Percentiles rank a stretch among this genome's conserved stretches.
Evolutionary conservation across 495 filamentous ascomycete genomes (phyloP).

Genomic region (Aspergillus wentii): DNA sequence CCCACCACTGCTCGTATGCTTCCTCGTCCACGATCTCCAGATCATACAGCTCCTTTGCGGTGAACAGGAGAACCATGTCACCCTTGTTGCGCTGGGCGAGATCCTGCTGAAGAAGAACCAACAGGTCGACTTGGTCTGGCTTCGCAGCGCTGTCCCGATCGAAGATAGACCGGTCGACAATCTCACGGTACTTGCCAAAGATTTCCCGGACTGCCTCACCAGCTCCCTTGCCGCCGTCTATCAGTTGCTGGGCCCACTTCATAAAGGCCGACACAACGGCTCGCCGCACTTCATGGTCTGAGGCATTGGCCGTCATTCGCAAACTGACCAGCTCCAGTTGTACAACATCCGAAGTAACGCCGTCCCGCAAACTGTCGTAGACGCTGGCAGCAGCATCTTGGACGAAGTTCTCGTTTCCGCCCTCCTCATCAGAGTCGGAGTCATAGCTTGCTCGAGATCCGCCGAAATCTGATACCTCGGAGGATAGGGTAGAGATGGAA

Average conservation of each 20-base stretch:
- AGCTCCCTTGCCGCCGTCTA: constrained; percentile 52
- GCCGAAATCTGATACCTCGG: constrained; percentile 35
- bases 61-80: constrained; percentile 65
- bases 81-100: constrained; percentile 54
- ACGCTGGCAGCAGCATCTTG: constrained; percentile 80
- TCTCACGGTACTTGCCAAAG: constrained; percentile 48
- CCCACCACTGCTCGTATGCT: constrained; percentile 86
- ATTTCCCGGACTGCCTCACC: constrained; percentile 62
- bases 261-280: constrained; percentile 82
- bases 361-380: constrained; percentile 71
- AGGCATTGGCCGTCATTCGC: constrained; percentile 83
- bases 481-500: constrained; percentile 72
- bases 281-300: constrained; percentile 78
- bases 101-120: constrained; percentile 77
- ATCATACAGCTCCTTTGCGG: constrained; percentile 76
- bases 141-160: constrained; percentile 54
- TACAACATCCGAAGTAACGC: constrained; percentile 75
- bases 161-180: constrained; percentile 55
- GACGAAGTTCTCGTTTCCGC: constrained; percentile 69
- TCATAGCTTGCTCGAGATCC: constrained; percentile 46
- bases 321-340: constrained; percentile 87
- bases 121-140: constrained; percentile 77
- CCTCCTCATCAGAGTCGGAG: constrained; percentile 54
- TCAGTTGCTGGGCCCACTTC: constrained; percentile 70
- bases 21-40: constrained; percentile 86